Evolutionary conservation across 257 asterid species (phyloP), one percentile per base, ranked within the genome.

Genomic region (Ballota nigra): DNA sequence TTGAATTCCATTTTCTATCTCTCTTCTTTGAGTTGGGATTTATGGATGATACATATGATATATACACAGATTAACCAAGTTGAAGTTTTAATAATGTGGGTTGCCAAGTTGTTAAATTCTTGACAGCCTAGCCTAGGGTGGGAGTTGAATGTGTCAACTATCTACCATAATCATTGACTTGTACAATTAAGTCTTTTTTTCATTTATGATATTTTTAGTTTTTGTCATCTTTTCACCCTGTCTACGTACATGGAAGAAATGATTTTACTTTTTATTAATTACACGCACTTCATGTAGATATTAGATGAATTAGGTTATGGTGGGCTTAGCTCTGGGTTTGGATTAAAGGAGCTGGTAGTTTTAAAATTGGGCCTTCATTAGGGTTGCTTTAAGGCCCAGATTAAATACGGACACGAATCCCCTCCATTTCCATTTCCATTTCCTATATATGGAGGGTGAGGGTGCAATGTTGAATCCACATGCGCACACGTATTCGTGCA

Each of bases 1-100:
- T 83, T 86, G 76, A 51, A 70, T 49, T 86, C 92, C 90, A 84
- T 88, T 41, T 6, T 10, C 2, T 12, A 2, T 7, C 5, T 8
- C 26, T 23, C 3, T 19, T 8, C 11, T 15, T 18, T 49, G 16
- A 12, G 2, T 43, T 31, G 28, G 22, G 60, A 5, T 43, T 29
- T 68, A 43, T 67, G 34, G n/a, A n/a, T n/a, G n/a, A n/a, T n/a
- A n/a, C n/a, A n/a, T n/a, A n/a, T n/a, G n/a, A n/a, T n/a, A n/a
- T n/a, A n/a, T n/a, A n/a, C n/a, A n/a, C n/a, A 6, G 61, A 18
- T 72, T 29, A 5, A 19, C 71, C 84, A 81, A 73, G 63, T 77
- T 59, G 85, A 69, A 52, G 80, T 15, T 73, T 65, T 18, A 52
- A 72, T 13, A 45, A 55, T 76, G 56, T 43, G 10, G 61, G 51